These are phyloP conservation scores for Cunninghamia lanceolata DNA, from an alignment of 75 land plant genomes.

Conservation along the genomic window DNA sequence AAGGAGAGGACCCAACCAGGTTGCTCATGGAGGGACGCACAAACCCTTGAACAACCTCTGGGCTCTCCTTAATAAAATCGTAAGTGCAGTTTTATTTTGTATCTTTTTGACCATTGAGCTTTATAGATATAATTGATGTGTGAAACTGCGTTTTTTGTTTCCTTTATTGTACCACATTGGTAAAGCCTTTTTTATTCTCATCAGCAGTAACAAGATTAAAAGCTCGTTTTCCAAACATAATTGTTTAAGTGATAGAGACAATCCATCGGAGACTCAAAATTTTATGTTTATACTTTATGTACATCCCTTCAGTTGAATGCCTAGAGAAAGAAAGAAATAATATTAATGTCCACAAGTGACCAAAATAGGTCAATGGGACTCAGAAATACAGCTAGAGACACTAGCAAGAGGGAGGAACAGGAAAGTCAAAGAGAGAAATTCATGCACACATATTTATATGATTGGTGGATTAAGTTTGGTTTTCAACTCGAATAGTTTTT, in stretches of 20 bases:
- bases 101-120: not conserved
- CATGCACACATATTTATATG: not conserved
- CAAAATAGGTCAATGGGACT: too few species aligned
- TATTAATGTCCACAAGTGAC: too few species aligned
- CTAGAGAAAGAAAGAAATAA: too few species aligned
- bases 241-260: not conserved
- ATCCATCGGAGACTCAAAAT: not conserved
- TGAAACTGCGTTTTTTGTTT: not conserved
- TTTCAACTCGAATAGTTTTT: not conserved
- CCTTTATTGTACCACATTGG: not conserved
- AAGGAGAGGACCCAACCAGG: too few species aligned
- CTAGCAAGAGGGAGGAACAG: too few species aligned
- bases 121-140: not conserved
- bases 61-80: too few species aligned
- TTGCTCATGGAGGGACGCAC: too few species aligned
- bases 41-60: too few species aligned
- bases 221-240: not conserved
- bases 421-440: not conserved
- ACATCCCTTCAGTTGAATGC: not conserved
- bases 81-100: too few species aligned
- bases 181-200: not conserved
- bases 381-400: too few species aligned
- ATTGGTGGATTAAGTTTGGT: not conserved
- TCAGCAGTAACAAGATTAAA: not conserved
- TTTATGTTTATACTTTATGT: not conserved